Base-by-base conservation (phyloP, 495 filamentous ascomycete genomes). In the Podospora bellae-mahoneyi region DNA sequence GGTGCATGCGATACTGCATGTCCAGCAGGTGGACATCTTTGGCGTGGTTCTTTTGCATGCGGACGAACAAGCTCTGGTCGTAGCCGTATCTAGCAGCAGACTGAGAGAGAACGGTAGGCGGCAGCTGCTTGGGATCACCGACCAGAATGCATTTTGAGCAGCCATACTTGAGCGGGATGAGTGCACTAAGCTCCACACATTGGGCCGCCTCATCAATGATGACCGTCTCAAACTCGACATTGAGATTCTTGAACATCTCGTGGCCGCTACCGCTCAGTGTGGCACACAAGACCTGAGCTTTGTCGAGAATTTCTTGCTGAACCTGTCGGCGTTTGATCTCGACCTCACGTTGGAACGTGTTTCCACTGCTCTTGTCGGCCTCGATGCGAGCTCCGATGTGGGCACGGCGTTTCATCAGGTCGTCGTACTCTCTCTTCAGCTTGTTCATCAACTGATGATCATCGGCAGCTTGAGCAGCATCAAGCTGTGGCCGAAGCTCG, bases 1-100 rank as follows among this genome's bases (percentile, higher is more conserved):
- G 95, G 80, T 99, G 95, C 95, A 99, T 99, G 80, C 95, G 95
- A 75, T 99, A 99, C 74, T 99, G 95, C 44, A 89, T 93, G 78
- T 97, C 94, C 23, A 99, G 87, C 48, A 99, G 84, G 78, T 98
- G 94, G n/a, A 99, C 90, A 71, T 96, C 90, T 55, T 89, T 82
- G 1, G 92, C 90, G 70, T 94, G 89, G 69, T 97, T 97, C 69
- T 86, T 85, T 75, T 97, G 94, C 96, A 99, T 99, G 32, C 95
- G 89, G 56, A 97, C 95, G 80, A 99, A 99, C 78, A 99, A 83
- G 82, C 92, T 96, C 81, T 98, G 94, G 74, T 98, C 96, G 79
- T 97, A 99, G 69, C 94, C 91, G 78, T 94, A 98, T 56, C 89
- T 86, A 16, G 93, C 92, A 18, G 96, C 95, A 72, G 94, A 93